Evolutionary conservation across 225 moss, liverwort and hornwort genomes (phyloP).

Genomic region (Polytrichum commune): DNA sequence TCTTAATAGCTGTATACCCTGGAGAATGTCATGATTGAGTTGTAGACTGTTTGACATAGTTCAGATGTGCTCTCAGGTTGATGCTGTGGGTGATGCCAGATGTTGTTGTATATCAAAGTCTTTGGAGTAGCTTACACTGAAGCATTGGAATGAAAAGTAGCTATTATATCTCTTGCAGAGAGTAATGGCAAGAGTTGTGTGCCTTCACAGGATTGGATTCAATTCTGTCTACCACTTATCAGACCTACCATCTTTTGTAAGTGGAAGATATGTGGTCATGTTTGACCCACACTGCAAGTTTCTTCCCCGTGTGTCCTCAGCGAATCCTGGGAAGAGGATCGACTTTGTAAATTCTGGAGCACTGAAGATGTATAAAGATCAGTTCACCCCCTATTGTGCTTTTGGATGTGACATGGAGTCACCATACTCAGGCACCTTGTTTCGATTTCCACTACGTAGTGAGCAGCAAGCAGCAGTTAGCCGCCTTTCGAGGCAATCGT

Average conservation of each 20-base stretch:
- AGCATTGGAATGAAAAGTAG: no score
- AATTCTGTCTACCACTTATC: constrained; percentile 93
- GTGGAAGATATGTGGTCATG: constrained; percentile 80
- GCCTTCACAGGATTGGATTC: constrained; percentile 77
- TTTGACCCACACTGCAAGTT: constrained; percentile 95
- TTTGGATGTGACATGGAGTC: constrained; percentile 86
- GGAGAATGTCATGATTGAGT: no score
- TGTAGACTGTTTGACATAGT: no score
- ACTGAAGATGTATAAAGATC: constrained; percentile 58
- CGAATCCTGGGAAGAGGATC: constrained; percentile 84
- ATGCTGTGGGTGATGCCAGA: no score
- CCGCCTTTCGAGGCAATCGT: constrained; percentile 77
- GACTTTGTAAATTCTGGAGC: constrained; percentile 73
- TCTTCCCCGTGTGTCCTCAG: constrained; percentile 70
- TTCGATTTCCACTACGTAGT: constrained; percentile 79
- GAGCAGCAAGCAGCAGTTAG: constrained; percentile 64
- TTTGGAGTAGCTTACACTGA: no score
- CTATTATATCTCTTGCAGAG: neutral
- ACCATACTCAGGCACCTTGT: constrained; percentile 67
- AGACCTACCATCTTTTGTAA: constrained; percentile 86
- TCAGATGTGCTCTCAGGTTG: no score
- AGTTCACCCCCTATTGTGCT: constrained; percentile 71
- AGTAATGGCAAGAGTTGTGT: neutral
- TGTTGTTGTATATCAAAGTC: no score
- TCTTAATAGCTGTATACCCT: no score